Percentiles rank a stretch among this genome's conserved stretches.
phyloP scores from a whole-genome alignment of 768 basidiomycete species.

The Pholiota molesta region DNA sequence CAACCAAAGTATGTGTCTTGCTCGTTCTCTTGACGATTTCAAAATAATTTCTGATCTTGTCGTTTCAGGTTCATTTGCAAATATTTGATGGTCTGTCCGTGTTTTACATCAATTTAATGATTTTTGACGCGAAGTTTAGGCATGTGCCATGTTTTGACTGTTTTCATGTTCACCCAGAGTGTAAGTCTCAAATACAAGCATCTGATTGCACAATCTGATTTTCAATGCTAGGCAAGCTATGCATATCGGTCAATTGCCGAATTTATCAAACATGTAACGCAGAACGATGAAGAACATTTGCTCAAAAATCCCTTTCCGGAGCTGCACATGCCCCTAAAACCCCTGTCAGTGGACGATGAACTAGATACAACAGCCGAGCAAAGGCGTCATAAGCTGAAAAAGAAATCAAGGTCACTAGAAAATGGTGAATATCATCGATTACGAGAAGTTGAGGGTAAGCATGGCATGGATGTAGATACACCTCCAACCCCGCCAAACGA shows the following conservation, averaged over 20 bases:
- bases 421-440: not conserved
- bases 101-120: not conserved
- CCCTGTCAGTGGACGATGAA: conserved; percentile 5
- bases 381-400: not conserved
- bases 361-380: not conserved
- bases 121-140: conserved; percentile 35
- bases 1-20: conserved; percentile 47
- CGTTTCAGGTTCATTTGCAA: conserved; percentile 68
- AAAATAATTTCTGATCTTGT: not conserved
- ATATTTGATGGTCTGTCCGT: conserved; percentile 64
- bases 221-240: conserved; percentile 49
- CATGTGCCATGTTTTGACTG: conserved; percentile 75
- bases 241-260: conserved; percentile 61
- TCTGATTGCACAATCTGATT: not conserved
- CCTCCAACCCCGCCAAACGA: conserved; percentile 18
- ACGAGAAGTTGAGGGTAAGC: not conserved
- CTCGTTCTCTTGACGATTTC: not conserved
- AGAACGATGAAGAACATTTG: conserved; percentile 36
- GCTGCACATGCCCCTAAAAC: conserved; percentile 30
- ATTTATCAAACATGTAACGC: conserved; percentile 58
- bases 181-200: conserved; percentile 35
- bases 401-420: not conserved
- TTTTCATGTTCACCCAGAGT: conserved; percentile 67
- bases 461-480: not conserved
- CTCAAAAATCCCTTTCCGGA: conserved; percentile 52